Evolutionary conservation across 2,329 filamentous ascomycete species (phyloP), one percentile per base, ranked within the genome.

Genomic region (Coniella vitis): DNA sequence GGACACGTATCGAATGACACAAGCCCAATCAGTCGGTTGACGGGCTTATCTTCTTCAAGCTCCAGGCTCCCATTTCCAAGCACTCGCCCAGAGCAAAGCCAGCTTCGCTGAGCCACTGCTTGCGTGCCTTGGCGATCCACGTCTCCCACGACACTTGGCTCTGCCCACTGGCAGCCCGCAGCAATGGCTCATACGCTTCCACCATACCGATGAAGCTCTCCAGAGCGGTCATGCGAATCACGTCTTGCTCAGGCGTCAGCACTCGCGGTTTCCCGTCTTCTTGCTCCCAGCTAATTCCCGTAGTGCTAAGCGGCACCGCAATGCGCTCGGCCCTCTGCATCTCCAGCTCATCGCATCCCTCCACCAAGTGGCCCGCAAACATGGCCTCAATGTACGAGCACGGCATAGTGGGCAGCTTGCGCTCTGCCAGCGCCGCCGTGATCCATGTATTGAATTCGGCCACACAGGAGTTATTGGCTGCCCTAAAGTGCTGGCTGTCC

Each of bases 41-140:
- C 14, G 2, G 7, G 9, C 21, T 20, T 25, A 41, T 45, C 17
- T 49, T 49, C 37, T 14, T 41, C 36, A 45, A 13, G 81, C 22
- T 16, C 42, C 47, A 51, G 20, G 25, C 46, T 4, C 49, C 52
- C 12, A 54, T 12, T 22, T 54, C 52, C 3, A 54, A 63, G 60
- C 79, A 83, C 60, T 84, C 81, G 36, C 81, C 80, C 54, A 70
- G 76, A 25, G 71, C 69, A 25, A 75, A 70, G 20, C 76, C 75
- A 37, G 72, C 73, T 47, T 80, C 73, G 58, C 82, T 73, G 53
- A 82, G 68, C 60, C 84, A 63, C 57, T 80, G 74, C 13, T 70
- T 64, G 65, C 78, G 81, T 73, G 84, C 76, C 49, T 70, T 73
- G 13, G 75, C 70, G 73, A 79, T 83, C 80, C 80, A 84, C 32